Conservation (phyloP, 2,329 filamentous ascomycete genomes). For the Diplodia scrobiculata region DNA sequence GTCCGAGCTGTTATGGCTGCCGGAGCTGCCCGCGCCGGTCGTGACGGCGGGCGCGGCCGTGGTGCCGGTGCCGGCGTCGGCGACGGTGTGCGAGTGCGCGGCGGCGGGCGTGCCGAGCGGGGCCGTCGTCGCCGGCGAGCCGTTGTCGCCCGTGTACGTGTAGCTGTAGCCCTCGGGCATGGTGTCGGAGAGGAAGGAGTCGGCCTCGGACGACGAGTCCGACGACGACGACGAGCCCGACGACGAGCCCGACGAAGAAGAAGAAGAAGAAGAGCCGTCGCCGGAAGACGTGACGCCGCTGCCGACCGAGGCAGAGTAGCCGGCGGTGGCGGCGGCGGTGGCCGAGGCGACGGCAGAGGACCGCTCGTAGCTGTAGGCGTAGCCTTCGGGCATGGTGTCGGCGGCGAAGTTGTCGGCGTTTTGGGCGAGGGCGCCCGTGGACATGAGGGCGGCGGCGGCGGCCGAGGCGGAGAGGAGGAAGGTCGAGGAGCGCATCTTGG, state of each 20-base stretch:
- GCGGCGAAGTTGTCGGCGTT: constrained; percentile 19
- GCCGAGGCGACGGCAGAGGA: not conserved
- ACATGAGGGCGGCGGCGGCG: constrained; percentile 29
- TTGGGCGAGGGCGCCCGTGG: constrained; percentile 29
- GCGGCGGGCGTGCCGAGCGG: not conserved
- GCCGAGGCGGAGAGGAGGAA: constrained; percentile 20
- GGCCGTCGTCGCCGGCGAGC: not conserved
- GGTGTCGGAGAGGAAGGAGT: constrained; percentile 29
- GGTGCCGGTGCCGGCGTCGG: not conserved
- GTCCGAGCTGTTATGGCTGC: not conserved
- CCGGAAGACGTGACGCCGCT: not conserved
- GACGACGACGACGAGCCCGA: no score
- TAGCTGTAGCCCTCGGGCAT: constrained; percentile 26
- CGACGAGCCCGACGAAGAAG: not conserved
- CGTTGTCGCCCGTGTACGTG: not conserved
- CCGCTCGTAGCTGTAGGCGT: constrained; percentile 7
- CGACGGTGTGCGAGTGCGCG: not conserved
- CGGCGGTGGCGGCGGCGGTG: not conserved
- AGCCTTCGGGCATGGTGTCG: constrained; percentile 29
- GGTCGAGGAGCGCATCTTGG: constrained; percentile 29
- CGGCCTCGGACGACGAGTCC: not conserved
- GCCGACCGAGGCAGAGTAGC: constrained; percentile 9
- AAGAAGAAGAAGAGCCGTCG: not conserved
- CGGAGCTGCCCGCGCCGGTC: not conserved
- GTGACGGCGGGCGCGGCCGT: constrained; percentile 19